These are phyloP conservation scores for Dendrobium officinale DNA, from an alignment of 106 monocot species.

Conservation along the genomic window DNA sequence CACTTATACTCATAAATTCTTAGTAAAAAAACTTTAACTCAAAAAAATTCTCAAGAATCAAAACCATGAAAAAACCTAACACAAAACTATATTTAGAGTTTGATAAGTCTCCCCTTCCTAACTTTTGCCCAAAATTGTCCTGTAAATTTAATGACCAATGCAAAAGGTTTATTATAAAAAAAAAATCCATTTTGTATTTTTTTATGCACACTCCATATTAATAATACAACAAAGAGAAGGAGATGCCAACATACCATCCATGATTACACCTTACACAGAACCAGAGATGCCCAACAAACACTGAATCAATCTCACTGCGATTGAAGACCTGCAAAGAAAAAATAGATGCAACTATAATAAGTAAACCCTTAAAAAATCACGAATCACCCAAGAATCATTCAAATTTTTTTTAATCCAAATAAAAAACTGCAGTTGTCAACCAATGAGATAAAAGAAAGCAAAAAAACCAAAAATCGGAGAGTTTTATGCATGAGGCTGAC, in stretches of 20 bases:
- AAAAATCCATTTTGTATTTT: not conserved
- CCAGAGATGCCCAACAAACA: not conserved
- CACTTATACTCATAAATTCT: not conserved
- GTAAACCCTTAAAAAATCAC: not conserved
- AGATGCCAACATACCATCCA: slow-evolving; percentile 4
- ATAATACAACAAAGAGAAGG: not conserved
- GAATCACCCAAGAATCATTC: not conserved
- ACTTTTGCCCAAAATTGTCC: not conserved
- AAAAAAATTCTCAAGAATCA: not conserved
- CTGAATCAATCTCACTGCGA: not conserved
- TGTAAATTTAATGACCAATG: not conserved
- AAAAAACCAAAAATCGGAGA: no score
- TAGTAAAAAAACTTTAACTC: not conserved
- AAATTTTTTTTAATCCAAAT: not conserved
- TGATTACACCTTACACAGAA: not conserved
- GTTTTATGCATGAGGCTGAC: no score
- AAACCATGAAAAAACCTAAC: not conserved
- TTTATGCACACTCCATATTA: not conserved
- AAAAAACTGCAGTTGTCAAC: not conserved
- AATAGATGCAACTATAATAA: not conserved
- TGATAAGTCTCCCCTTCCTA: not conserved
- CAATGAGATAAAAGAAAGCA: not conserved
- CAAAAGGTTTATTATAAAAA: not conserved
- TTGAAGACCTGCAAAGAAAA: not conserved
- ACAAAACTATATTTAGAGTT: not conserved